Base-by-base conservation (phyloP, 2,329 filamentous ascomycete species). In the Dactylellina haptotyla region DNA sequence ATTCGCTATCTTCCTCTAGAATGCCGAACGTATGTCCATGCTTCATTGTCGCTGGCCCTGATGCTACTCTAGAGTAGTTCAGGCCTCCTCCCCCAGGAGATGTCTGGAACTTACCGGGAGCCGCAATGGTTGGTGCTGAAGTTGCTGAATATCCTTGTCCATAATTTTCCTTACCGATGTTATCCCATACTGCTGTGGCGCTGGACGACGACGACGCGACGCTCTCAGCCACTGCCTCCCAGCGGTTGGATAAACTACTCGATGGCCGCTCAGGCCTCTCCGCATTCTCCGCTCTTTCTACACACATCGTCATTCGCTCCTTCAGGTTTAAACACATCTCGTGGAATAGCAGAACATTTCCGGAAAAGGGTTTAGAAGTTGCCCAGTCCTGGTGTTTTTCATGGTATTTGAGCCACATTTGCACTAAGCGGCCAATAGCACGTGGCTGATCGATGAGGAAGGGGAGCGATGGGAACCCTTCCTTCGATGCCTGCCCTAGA, bases 401-500 rank as follows among this genome's bases (percentile, higher is more conserved):
- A 53, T 84, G 81, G 53, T 73, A 76, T 53, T 92, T 89, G 0
- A 90, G 84, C 91, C 91, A 96, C 10, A 95, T 83, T 78, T 90
- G 90, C 20, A 96, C 89, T 16, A 99, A 82, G 37, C 89, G 89
- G 0, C 95, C 92, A 77, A 93, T 93, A 77, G 91, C 93, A 74
- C 92, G 88, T 5, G 93, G 88, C 75, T 93, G 89, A 77, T 99
- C 95, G 75, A 99, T 91, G 2, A 99, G 86, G 79, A 96, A 97
- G 0, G 95, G 95, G 12, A 99, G 84, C 48, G 91, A 95, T 0
- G 93, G 94, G 78, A 97, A 97, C 0, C 95, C 95, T 82, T 99
- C 95, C 64, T 92, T 87, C 6, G 91, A 92, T 0, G 89, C 89
- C 8, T 89, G 87, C 5, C 92, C 90, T 12, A 98, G 83, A 0